phyloP scores from a whole-genome alignment of 2,329 filamentous ascomycete species.

The Tolypocladium nubicola region DNA sequence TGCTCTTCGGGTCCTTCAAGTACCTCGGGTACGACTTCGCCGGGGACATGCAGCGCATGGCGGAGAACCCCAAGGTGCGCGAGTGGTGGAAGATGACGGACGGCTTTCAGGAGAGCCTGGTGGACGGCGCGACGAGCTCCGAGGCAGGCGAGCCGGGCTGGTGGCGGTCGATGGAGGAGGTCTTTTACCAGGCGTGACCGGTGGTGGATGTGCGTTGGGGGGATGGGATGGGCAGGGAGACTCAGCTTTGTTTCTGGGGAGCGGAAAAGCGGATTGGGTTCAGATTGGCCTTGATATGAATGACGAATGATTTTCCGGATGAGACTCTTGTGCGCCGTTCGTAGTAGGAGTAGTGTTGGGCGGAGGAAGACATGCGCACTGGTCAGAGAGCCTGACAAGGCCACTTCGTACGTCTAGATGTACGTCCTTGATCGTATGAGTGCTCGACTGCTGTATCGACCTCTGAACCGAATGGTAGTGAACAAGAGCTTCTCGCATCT shows the following conservation, averaged over 20 bases:
- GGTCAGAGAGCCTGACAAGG: too few relatives aligned
- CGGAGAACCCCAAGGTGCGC: slow-evolving; percentile 58
- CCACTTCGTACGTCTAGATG: too few relatives aligned
- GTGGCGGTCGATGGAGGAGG: slow-evolving; percentile 61
- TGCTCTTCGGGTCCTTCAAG: slow-evolving; percentile 68
- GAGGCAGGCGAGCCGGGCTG: slow-evolving; percentile 50
- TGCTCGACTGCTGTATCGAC: too few relatives aligned
- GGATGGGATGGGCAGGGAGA: not conserved
- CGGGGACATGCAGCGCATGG: slow-evolving; percentile 68
- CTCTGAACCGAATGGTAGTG: too few relatives aligned
- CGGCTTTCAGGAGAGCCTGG: slow-evolving; percentile 56
- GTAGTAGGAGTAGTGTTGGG: too few relatives aligned
- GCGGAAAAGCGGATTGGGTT: not conserved
- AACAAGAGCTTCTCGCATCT: too few relatives aligned
- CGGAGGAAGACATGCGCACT: too few relatives aligned
- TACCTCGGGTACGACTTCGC: slow-evolving; percentile 65
- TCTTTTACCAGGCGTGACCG: slow-evolving; percentile 48
- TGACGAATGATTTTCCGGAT: not conserved
- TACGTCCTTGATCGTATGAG: too few relatives aligned
- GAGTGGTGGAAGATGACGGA: slow-evolving; percentile 81
- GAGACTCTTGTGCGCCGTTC: too few relatives aligned
- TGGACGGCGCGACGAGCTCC: slow-evolving; percentile 48
- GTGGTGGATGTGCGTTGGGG: not conserved
- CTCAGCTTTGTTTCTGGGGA: not conserved
- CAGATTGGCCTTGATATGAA: not conserved